Conservation (phyloP, 495 filamentous ascomycete genomes). For the Tirmania nivea region DNA sequence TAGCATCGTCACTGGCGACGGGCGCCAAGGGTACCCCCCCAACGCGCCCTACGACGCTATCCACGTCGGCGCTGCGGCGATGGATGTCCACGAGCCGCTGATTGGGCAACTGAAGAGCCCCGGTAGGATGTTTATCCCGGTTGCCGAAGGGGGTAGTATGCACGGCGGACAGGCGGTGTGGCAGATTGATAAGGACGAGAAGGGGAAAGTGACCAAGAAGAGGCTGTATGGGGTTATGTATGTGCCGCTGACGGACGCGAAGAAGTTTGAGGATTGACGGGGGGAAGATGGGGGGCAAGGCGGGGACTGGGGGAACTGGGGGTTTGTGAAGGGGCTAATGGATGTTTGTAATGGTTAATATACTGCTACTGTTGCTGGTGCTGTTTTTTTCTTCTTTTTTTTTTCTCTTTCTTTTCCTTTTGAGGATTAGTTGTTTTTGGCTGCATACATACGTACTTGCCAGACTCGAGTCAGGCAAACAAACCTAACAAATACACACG, state of each 20-base stretch:
- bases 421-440: background rate
- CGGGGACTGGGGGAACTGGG: no score
- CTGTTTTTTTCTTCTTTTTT: background rate
- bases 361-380: no score
- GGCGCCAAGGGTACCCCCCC: conserved; percentile 47
- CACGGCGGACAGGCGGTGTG: conserved; percentile 50
- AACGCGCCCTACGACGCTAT: conserved; percentile 54
- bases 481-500: no score
- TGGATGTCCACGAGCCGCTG: conserved; percentile 45
- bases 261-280: conserved; percentile 1
- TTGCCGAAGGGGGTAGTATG: conserved; percentile 33
- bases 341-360: no score
- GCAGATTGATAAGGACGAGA: conserved; percentile 66
- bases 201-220: conserved; percentile 51
- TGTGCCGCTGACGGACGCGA: conserved; percentile 77
- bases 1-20: conserved; percentile 60
- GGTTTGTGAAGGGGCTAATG: no score
- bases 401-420: background rate
- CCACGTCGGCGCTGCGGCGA: conserved; percentile 81
- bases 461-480: no score
- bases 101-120: conserved; percentile 59
- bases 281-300: no score
- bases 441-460: no score
- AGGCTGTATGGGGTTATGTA: conserved; percentile 70
- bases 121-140: conserved; percentile 71